Base-by-base conservation (phyloP, 139 green algal species). In the Desmodesmus armatus region DNA sequence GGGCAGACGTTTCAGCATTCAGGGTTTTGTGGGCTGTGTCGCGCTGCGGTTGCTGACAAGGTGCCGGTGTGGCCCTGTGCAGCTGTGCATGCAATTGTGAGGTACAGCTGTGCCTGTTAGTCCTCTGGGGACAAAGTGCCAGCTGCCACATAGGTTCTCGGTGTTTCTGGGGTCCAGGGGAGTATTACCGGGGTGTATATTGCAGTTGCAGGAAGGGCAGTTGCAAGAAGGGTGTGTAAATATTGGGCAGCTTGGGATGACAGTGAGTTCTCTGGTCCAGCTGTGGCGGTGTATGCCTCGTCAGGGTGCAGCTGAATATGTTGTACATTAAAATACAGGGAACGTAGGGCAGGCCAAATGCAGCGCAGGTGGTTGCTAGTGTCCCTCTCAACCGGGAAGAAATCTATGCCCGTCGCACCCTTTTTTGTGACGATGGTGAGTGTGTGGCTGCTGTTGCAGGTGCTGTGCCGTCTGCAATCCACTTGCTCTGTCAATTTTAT, bases 401-500 rank as follows among this genome's bases (percentile, higher is more conserved):
- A 58, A 58, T 23, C 13, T 15, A 13, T 58, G 47, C 17, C 47
- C 13, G 47, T 15, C 13, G 47, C 47, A 55, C 47, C 47, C 9
- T 21, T 19, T 41, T 29, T 5, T 21, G 9, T 5, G n/a, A 44
- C 27, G n/a, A n/a, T 73, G n/a, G 2, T 41, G 15, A 21, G 31
- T 9, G 15, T 40, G 7, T 47, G n/a, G 6, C 41, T n/a, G n/a
- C 41, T 6, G n/a, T 44, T 75, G 69, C 69, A 76, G 69, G 69
- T 35, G 69, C 69, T 25, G 53, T 76, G 17, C 69, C 69, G 13
- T 76, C 69, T 58, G 69, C 69, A 5, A 37, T 76, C 21, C 69
- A 76, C 25, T 39, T 76, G 6, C 39, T 76, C 37, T 41, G 37
- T 3, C 69, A 76, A 21, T 76, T 76, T 39, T 76, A 76, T 39